Conservation (phyloP, 257 asterid species). For the Apocynum venetum region DNA sequence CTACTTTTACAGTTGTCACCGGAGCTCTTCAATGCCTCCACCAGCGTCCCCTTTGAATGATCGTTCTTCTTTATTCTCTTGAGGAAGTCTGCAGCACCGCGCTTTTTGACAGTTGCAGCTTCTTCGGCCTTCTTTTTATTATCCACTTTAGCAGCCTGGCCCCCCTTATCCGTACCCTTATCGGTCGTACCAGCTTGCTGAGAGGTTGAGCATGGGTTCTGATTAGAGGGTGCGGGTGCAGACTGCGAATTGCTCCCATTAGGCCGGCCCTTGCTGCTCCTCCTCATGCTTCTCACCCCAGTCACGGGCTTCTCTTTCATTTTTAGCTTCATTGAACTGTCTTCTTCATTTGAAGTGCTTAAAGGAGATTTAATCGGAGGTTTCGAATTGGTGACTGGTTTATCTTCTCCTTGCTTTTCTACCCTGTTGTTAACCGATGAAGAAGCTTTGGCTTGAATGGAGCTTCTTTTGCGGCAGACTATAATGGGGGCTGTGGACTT, state of each 20-base stretch:
- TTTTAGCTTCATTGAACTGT: conserved; percentile 22
- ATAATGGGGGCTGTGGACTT: conserved; percentile 30
- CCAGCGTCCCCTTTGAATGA: conserved; percentile 19
- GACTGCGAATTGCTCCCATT: conserved; percentile 20
- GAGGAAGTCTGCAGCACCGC: conserved; percentile 35
- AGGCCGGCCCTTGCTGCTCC: conserved; percentile 24
- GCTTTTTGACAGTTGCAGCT: conserved; percentile 12
- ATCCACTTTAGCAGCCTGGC: conserved; percentile 16
- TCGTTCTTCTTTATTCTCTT: conserved; percentile 25
- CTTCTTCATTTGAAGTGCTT: conserved; percentile 29
- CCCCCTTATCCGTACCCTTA: conserved; percentile 1
- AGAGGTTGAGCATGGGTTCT: conserved; percentile 15
- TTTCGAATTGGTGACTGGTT: conserved; percentile 17
- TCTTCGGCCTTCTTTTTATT: conserved; percentile 25
- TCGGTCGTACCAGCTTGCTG: conserved; percentile 19
- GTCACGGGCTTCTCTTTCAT: conserved; percentile 40
- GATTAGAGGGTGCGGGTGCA: conserved; percentile 1
- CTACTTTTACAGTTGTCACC: conserved; percentile 2
- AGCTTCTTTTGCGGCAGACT: conserved; percentile 42
- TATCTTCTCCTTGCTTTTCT: conserved; percentile 18
- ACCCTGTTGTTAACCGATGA: conserved; percentile 17
- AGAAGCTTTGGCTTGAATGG: conserved; percentile 31
- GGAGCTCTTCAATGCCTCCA: conserved; percentile 22
- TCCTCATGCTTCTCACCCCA: conserved; percentile 33
- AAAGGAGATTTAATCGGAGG: conserved; percentile 22